Evolutionary conservation across 768 basidiomycete genomes (phyloP).

Genomic region (Suillus sp.): DNA sequence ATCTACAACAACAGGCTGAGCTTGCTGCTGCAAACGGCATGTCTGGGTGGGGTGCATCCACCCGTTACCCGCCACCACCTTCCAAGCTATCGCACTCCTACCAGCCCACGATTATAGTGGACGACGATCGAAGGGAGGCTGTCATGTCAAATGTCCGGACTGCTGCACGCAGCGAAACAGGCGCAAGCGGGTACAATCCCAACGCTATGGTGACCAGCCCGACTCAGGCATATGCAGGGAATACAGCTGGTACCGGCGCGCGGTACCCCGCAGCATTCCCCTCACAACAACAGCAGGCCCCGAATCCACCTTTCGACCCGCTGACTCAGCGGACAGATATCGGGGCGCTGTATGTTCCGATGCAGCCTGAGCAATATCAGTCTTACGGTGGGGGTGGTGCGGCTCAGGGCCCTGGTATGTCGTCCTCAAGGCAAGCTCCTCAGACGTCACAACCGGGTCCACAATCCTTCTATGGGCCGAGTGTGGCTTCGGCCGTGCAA

Average conservation of each 20-base stretch:
- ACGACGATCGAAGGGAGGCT: constrained; percentile 74
- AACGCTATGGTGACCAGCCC: constrained; percentile 69
- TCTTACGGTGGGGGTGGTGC: constrained; percentile 48
- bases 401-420: constrained; percentile 26
- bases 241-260: constrained; percentile 47
- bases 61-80: constrained; percentile 48
- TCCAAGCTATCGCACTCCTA: constrained; percentile 37
- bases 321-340: constrained; percentile 66
- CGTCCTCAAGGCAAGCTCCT: constrained; percentile 43
- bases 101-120: constrained; percentile 54
- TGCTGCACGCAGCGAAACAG: constrained; percentile 55
- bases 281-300: constrained; percentile 43
- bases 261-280: constrained; percentile 61
- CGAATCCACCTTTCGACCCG: constrained; percentile 55
- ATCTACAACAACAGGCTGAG: constrained; percentile 91
- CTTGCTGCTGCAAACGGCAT: constrained; percentile 66
- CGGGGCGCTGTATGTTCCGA: constrained; percentile 71
- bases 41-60: constrained; percentile 49
- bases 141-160: constrained; percentile 79
- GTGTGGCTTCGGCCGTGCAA: constrained; percentile 54
- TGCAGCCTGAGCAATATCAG: constrained; percentile 82
- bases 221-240: constrained; percentile 68
- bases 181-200: constrained; percentile 44
- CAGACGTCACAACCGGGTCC: constrained; percentile 41
- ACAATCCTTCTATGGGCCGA: constrained; percentile 71